Conservation (phyloP, 805 yeast species). For the Grigorovia humatica region DNA sequence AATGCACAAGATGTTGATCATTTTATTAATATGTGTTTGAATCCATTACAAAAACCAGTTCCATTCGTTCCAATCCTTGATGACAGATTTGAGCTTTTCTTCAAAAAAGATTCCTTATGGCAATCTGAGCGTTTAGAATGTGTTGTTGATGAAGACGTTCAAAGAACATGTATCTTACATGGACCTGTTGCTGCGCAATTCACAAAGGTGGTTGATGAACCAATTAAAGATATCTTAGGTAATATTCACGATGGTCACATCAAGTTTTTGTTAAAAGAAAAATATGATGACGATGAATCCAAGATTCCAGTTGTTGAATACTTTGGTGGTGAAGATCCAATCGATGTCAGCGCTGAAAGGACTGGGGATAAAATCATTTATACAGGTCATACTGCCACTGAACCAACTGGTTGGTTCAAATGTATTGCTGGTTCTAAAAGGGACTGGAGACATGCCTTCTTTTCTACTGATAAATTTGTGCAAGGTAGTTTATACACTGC, state of each 20-base stretch:
- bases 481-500: constrained; percentile 73
- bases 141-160: constrained; percentile 91
- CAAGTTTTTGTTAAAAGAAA: constrained; percentile 51
- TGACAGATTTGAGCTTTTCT: constrained; percentile 87
- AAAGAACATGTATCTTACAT: constrained; percentile 96
- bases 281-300: constrained; percentile 59
- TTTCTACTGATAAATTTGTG: constrained; percentile 67
- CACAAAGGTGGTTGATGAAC: constrained; percentile 81
- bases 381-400: constrained; percentile 30
- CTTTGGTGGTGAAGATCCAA: constrained; percentile 60
- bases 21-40: constrained; percentile 74
- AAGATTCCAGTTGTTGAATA: constrained; percentile 82
- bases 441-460: constrained; percentile 88
- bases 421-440: constrained; percentile 68
- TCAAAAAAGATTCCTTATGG: constrained; percentile 98
- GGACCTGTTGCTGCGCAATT: constrained; percentile 98
- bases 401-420: constrained; percentile 56
- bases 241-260: constrained; percentile 86
- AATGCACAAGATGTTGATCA: constrained; percentile 93
- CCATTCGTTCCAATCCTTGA: constrained; percentile 95
- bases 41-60: constrained; percentile 90
- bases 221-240: constrained; percentile 84
- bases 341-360: constrained; percentile 26
- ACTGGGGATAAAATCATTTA: constrained; percentile 29
- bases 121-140: constrained; percentile 96